Conservation (phyloP, 176 grass and related monocot species). For the Rhipidocladum racemiflorum region DNA sequence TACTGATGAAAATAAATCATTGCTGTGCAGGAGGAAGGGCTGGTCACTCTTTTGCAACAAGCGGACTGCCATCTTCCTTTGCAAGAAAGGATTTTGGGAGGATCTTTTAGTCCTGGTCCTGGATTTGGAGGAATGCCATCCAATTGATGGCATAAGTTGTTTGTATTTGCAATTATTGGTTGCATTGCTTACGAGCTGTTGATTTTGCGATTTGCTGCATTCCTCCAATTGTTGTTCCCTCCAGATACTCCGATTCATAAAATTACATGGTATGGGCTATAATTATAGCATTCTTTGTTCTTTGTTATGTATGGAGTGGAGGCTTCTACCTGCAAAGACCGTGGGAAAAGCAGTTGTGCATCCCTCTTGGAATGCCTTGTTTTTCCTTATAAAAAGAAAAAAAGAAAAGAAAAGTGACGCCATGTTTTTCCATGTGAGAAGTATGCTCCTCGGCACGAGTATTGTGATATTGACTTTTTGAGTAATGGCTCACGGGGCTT, state of each 20-base stretch:
- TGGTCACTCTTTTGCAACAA: conserved; percentile 54
- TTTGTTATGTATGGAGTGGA: conserved; percentile 5
- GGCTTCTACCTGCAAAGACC: background rate
- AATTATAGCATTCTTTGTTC: conserved; percentile 34
- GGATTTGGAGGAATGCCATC: conserved; percentile 45
- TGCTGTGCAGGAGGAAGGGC: conserved; percentile 53
- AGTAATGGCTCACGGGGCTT: background rate
- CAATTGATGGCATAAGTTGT: conserved; percentile 51
- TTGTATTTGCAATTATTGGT: conserved; percentile 57
- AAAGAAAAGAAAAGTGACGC: background rate
- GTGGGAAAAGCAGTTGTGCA: background rate
- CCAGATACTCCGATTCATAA: conserved; percentile 18
- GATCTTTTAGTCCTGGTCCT: conserved; percentile 48
- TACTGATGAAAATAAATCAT: conserved; percentile 31
- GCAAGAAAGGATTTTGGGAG: conserved; percentile 76
- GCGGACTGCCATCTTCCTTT: conserved; percentile 47
- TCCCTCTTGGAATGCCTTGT: too few species aligned
- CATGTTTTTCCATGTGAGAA: background rate
- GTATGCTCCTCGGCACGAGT: background rate
- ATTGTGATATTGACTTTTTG: background rate
- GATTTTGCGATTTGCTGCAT: conserved; percentile 46
- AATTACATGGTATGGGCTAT: conserved; percentile 34
- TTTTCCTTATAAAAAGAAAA: background rate
- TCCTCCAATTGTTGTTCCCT: conserved; percentile 36
- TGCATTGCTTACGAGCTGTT: conserved; percentile 36